Evolutionary conservation across 495 filamentous ascomycete genomes (phyloP).

Genomic region (Platismatia glauca): DNA sequence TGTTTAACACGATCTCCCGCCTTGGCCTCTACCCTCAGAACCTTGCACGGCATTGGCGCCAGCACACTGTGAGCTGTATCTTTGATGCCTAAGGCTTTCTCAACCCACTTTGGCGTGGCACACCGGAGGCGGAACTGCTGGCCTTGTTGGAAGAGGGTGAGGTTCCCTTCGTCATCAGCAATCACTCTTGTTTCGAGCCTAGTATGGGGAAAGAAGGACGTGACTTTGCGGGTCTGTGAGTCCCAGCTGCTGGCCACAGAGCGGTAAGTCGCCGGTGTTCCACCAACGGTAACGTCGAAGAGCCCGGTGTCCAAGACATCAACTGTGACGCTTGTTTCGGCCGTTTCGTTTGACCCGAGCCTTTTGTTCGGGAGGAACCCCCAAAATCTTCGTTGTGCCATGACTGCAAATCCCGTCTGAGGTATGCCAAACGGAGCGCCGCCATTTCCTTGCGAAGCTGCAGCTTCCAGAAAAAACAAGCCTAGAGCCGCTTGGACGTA

Average conservation of each 20-base stretch:
- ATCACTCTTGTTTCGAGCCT: slow-evolving; percentile 75
- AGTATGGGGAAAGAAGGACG: slow-evolving; percentile 62
- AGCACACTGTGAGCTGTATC: slow-evolving; percentile 74
- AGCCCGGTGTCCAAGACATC: slow-evolving; percentile 51
- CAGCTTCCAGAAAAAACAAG: slow-evolving; percentile 44
- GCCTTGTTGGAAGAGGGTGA: slow-evolving; percentile 78
- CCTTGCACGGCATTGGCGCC: slow-evolving; percentile 92
- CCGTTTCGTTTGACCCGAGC: slow-evolving; percentile 23
- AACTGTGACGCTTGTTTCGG: slow-evolving; percentile 56
- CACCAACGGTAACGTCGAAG: slow-evolving; percentile 59
- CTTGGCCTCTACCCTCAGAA: slow-evolving; percentile 71
- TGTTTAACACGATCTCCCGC: slow-evolving; percentile 76
- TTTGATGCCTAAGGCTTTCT: slow-evolving; percentile 75
- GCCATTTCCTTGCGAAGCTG: slow-evolving; percentile 21
- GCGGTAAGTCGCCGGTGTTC: slow-evolving; percentile 32
- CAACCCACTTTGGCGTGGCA: slow-evolving; percentile 67
- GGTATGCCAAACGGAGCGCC: slow-evolving; percentile 24
- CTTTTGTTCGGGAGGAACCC: slow-evolving; percentile 39
- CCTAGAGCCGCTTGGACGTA: slow-evolving; percentile 78
- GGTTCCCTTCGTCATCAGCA: slow-evolving; percentile 45
- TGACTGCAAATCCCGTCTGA: slow-evolving; percentile 44
- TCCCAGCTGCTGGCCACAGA: slow-evolving; percentile 39
- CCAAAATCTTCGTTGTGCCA: slow-evolving; percentile 46
- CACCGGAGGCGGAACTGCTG: slow-evolving; percentile 62
- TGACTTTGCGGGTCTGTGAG: slow-evolving; percentile 32